A percentile compares a stretch with the other conserved stretches of the same genome.
These are phyloP conservation scores for Eimeria praecox DNA, from an alignment of 169 alveolate genomes.

Conservation along the genomic window DNA sequence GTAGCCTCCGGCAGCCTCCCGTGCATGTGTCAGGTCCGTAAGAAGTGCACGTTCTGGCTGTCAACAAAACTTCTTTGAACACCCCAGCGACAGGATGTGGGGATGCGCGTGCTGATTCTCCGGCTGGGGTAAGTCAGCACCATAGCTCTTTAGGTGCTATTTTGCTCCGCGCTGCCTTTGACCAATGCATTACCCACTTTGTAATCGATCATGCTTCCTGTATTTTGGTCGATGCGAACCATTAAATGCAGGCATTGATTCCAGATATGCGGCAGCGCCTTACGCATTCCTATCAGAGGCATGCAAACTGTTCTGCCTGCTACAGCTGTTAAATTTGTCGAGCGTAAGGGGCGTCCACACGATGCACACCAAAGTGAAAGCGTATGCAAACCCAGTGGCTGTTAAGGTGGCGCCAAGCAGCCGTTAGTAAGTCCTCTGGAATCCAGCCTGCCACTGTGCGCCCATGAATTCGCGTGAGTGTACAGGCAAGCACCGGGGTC, in stretches of 20 bases:
- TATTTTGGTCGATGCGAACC: constrained; percentile 5
- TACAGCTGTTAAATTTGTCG: constrained; percentile 13
- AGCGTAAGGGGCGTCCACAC: background rate
- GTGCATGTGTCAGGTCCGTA: background rate
- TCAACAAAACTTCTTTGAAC: background rate
- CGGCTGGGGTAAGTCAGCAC: background rate
- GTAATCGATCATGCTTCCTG: background rate
- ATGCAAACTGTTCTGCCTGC: background rate
- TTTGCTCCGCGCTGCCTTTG: background rate
- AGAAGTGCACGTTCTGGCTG: background rate
- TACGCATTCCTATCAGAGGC: background rate
- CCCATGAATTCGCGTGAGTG: background rate
- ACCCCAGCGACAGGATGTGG: background rate
- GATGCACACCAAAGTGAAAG: background rate
- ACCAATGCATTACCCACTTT: background rate
- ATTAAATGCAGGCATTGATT: background rate
- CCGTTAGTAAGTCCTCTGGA: background rate
- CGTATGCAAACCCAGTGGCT: background rate
- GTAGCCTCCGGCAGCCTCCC: background rate
- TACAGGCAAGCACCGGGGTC: background rate
- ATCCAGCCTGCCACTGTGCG: background rate
- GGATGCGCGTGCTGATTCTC: background rate
- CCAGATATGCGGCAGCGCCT: background rate
- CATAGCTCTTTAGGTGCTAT: background rate
- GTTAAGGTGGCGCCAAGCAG: background rate